These are phyloP conservation scores for Mycena capillaripes DNA, from an alignment of 768 basidiomycete species.

Conservation along the genomic window DNA sequence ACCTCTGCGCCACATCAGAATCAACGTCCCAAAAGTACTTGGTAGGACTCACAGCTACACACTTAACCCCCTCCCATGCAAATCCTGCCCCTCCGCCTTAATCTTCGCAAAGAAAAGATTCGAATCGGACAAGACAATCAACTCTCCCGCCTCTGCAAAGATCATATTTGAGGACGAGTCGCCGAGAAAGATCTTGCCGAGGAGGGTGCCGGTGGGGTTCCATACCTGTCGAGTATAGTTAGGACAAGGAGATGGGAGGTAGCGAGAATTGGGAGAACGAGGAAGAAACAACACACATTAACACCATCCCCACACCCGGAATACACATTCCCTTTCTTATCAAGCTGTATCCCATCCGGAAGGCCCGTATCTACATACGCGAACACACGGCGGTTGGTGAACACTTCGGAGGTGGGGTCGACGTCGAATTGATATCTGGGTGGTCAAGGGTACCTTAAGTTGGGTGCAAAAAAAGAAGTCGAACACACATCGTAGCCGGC, in stretches of 20 bases:
- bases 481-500: conserved; percentile 75
- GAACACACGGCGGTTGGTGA: conserved; percentile 74
- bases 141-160: conserved; percentile 57
- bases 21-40: no score
- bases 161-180: conserved; percentile 58
- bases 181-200: conserved; percentile 74
- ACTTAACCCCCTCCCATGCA: conserved; percentile 8
- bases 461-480: background rate
- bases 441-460: background rate
- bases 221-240: conserved; percentile 56
- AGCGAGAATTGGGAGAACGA: background rate
- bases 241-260: background rate
- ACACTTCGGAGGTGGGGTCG: conserved; percentile 63
- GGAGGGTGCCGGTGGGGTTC: conserved; percentile 64
- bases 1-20: no score
- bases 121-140: conserved; percentile 62
- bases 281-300: conserved; percentile 54
- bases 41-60: no score
- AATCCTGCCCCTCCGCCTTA: conserved; percentile 46
- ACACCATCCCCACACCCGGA: conserved; percentile 76
- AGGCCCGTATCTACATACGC: conserved; percentile 76
- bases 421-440: conserved; percentile 79
- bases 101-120: conserved; percentile 61
- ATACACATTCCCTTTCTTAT: conserved; percentile 74
- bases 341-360: conserved; percentile 79